Evolutionary conservation across 2,329 filamentous ascomycete genomes (phyloP).

Genomic region (Dactylellina parvicollis): DNA sequence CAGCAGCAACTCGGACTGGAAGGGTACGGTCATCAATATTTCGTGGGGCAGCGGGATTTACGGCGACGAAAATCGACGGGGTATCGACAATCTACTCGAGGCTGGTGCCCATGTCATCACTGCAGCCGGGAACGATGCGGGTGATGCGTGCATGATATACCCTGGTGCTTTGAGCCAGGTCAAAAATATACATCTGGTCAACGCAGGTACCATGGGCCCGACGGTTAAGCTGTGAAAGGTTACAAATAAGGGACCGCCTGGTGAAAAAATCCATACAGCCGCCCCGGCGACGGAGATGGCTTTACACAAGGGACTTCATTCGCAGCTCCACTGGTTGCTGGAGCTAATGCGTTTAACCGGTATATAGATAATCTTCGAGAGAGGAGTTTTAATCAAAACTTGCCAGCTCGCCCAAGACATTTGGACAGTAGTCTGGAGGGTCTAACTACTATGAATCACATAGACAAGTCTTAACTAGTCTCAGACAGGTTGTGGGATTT

Average conservation of each 20-base stretch:
- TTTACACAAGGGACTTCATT: slow-evolving; percentile 12
- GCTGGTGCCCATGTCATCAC: slow-evolving; percentile 15
- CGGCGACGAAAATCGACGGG: not conserved
- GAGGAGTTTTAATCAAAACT: no score
- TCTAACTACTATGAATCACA: no score
- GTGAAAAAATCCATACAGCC: slow-evolving; percentile 4
- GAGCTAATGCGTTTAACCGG: slow-evolving; percentile 15
- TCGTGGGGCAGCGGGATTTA: not conserved
- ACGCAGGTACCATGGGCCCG: slow-evolving; percentile 4
- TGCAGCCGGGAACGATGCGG: slow-evolving; percentile 31
- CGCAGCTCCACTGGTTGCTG: slow-evolving; percentile 11
- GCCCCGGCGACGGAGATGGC: slow-evolving; percentile 6
- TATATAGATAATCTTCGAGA: no score
- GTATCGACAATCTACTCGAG: not conserved
- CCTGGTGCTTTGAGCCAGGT: slow-evolving; percentile 6
- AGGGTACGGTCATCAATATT: slow-evolving; percentile 19
- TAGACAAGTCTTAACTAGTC: no score
- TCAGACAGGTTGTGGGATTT: no score
- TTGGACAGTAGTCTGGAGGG: no score
- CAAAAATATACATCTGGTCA: not conserved
- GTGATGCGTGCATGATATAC: slow-evolving; percentile 20
- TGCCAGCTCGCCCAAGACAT: no score
- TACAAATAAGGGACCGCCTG: slow-evolving; percentile 17
- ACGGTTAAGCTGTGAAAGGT: no score
- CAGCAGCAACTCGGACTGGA: not conserved